Conservation (phyloP, 139 green algal species). For the Chlamydomonas incerta region DNA sequence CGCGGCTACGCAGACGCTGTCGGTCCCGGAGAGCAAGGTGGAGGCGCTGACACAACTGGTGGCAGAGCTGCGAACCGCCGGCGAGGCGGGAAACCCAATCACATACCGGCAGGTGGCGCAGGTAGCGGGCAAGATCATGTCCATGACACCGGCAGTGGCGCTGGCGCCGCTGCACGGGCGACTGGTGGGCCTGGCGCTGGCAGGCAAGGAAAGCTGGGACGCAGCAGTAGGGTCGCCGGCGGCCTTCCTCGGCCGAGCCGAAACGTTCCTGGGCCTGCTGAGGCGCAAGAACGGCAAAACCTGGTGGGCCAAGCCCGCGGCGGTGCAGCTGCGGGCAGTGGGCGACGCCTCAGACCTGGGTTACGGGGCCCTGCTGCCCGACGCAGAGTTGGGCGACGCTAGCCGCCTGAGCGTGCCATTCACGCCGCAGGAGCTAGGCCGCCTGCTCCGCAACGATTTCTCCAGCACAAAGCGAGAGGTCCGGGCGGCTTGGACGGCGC, state of each 20-base stretch:
- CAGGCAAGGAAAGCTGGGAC: not conserved
- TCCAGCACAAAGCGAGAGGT: constrained; percentile 24
- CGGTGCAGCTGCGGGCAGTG: not conserved
- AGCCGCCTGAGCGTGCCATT: not conserved
- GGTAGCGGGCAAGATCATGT: constrained; percentile 20
- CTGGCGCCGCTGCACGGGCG: not conserved
- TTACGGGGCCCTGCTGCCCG: not conserved
- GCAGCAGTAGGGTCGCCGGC: not conserved
- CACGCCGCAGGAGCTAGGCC: not conserved
- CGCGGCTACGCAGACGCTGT: not conserved
- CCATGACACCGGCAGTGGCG: not conserved
- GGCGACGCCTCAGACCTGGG: constrained; percentile 22
- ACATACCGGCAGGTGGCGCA: not conserved
- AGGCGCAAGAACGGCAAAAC: not conserved
- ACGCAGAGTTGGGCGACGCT: not conserved
- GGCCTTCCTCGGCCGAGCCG: not conserved
- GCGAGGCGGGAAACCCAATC: not conserved
- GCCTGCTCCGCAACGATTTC: not conserved
- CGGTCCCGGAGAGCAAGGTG: constrained; percentile 5
- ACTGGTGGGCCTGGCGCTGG: not conserved
- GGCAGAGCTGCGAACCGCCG: too few relatives aligned
- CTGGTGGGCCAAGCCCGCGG: not conserved
- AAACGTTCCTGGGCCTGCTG: not conserved
- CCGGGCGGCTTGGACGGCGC: not conserved
- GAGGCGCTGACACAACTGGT: not conserved